Percentiles rank a stretch among this genome's conserved stretches.
phyloP scores from a whole-genome alignment of 2,329 filamentous ascomycete species.

The Daldinia sp. region DNA sequence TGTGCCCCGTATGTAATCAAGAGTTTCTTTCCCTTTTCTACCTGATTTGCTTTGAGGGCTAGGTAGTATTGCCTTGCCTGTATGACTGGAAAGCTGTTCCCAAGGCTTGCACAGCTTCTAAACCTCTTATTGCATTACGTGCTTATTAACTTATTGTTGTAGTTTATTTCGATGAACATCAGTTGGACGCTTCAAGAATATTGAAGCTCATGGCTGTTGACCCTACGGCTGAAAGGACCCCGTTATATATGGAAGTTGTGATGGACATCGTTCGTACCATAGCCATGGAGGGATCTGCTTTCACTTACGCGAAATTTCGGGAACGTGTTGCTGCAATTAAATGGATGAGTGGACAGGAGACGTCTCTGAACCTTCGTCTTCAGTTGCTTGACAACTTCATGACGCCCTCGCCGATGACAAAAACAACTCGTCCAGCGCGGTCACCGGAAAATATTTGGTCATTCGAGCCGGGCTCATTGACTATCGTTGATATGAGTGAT shows the following conservation, averaged over 20 bases:
- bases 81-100: not conserved
- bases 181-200: constrained; percentile 63
- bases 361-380: constrained; percentile 60
- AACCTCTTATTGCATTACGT: not conserved
- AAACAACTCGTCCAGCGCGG: constrained; percentile 26
- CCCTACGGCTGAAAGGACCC: constrained; percentile 51
- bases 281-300: constrained; percentile 52
- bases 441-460: constrained; percentile 38
- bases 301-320: constrained; percentile 60
- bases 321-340: constrained; percentile 48
- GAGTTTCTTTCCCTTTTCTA: not conserved
- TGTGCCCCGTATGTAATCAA: constrained; percentile 42
- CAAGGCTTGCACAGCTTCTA: not conserved
- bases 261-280: constrained; percentile 62
- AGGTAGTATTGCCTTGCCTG: not conserved
- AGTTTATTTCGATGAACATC: constrained; percentile 58
- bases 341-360: constrained; percentile 55
- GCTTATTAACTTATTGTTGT: not conserved
- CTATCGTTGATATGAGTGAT: constrained; percentile 69
- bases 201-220: constrained; percentile 65
- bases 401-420: constrained; percentile 44
- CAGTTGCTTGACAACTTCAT: constrained; percentile 65
- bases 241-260: constrained; percentile 61
- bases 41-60: not conserved
- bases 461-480: constrained; percentile 60